Evolutionary conservation across 805 yeast species (phyloP), one percentile per base, ranked within the genome.

Genomic region (Peterozyma toletana): DNA sequence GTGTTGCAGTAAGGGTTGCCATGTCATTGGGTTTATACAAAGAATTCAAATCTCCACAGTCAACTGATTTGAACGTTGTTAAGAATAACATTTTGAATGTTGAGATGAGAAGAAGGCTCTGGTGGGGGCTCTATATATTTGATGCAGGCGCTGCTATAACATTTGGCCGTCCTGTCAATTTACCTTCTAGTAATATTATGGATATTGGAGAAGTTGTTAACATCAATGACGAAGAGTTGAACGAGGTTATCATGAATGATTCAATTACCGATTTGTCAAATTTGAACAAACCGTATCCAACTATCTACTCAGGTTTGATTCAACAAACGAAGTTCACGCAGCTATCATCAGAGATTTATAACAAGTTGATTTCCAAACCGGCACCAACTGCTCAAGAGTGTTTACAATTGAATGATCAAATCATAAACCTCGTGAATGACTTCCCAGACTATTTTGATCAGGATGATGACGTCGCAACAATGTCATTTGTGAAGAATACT

Each of bases 41-140:
- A 42, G 84, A 79, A 48, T 71, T 75, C 48, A 57, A 71, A 62
- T 67, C 57, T 62, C 41, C 47, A 65, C 42, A 42, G 10, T 36
- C 43, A 6, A 13, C 16, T 9, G 41, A 39, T 38, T 43, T 11
- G 30, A 38, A 14, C 16, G 39, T 43, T 18, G 54, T 56, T 42
- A 55, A 64, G 15, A 62, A 61, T 45, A 64, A 63, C 35, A 67
- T 73, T 14, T 44, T 73, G 21, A 71, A 73, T 51, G 58, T 70
- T 41, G 86, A 79, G 50, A 67, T 73, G 56, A 68, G 85, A 50
- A 65, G 84, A 53, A 60, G 86, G 43, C 57, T 79, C 30, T 82
- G 86, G 85, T 81, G 86, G 83, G 81, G 83, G 1, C 50, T 83
- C 9, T 78, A 75, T 50, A 71, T 75, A 41, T 78, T 78, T 51